These are phyloP conservation scores for Neoscytalidium dimidiatum DNA, from an alignment of 2,329 filamentous ascomycete genomes.

Conservation along the genomic window DNA sequence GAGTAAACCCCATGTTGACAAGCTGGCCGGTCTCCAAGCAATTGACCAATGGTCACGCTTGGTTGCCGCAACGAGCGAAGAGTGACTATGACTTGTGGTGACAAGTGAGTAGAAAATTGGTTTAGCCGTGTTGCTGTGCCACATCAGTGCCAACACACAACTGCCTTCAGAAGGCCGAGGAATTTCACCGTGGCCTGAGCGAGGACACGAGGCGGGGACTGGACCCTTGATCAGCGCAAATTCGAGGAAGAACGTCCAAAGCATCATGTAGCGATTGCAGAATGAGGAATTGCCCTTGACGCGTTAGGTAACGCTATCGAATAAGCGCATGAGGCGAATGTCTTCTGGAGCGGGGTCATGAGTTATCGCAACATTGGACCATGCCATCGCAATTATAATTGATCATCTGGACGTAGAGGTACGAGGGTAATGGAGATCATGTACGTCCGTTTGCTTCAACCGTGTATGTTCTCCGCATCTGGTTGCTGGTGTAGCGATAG, in stretches of 20 bases:
- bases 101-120: not conserved
- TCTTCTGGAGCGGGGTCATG: too few relatives aligned
- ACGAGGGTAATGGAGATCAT: too few relatives aligned
- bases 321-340: not conserved
- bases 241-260: not conserved
- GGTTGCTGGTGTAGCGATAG: too few relatives aligned
- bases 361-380: too few relatives aligned
- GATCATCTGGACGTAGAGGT: too few relatives aligned
- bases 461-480: too few relatives aligned
- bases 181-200: not conserved
- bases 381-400: too few relatives aligned
- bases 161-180: not conserved
- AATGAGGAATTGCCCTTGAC: not conserved
- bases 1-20: not conserved
- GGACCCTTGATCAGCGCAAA: not conserved
- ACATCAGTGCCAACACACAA: slow-evolving; percentile 2
- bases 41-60: not conserved
- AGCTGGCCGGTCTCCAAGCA: not conserved
- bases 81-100: not conserved
- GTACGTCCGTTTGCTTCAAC: too few relatives aligned
- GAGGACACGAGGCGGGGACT: too few relatives aligned
- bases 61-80: not conserved
- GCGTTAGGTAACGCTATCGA: not conserved
- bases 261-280: not conserved
- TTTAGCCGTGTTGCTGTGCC: not conserved